Conservation (phyloP, 805 yeast genomes). For the Myxozyma melibiosi region DNA sequence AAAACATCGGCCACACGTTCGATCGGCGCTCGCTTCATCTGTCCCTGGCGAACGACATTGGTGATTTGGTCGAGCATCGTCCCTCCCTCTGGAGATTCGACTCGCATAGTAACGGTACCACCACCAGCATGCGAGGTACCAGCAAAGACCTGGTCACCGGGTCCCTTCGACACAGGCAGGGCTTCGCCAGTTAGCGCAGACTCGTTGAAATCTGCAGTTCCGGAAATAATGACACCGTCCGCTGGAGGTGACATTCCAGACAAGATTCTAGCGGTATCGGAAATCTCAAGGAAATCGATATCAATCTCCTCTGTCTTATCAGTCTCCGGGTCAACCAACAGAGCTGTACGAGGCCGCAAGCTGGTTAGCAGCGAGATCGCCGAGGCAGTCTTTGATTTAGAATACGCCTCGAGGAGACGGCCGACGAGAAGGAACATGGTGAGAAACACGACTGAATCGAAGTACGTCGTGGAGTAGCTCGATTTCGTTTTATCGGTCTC, state of each 20-base stretch:
- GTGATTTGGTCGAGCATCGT: constrained; percentile 73
- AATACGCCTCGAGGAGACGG: constrained; percentile 63
- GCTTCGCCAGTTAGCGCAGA: constrained; percentile 87
- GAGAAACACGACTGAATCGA: constrained; percentile 77
- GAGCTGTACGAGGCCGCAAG: constrained; percentile 55
- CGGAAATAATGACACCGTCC: constrained; percentile 71
- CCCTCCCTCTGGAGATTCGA: constrained; percentile 61
- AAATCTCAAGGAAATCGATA: constrained; percentile 67
- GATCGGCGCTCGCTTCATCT: constrained; percentile 69
- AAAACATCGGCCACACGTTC: constrained; percentile 68
- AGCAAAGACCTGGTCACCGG: constrained; percentile 70
- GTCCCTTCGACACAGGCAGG: constrained; percentile 55
- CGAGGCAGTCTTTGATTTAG: constrained; percentile 67
- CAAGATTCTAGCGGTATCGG: constrained; percentile 63
- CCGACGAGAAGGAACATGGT: constrained; percentile 74
- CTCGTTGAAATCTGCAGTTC: constrained; percentile 83
- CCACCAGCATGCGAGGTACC: constrained; percentile 72
- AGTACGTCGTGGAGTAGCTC: constrained; percentile 65
- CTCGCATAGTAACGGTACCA: constrained; percentile 55
- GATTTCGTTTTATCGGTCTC: constrained; percentile 30
- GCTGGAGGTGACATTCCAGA: constrained; percentile 62
- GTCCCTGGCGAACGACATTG: constrained; percentile 71
- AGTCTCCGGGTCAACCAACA: constrained; percentile 44
- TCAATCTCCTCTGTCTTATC: constrained; percentile 33
- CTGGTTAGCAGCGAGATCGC: constrained; percentile 58